A percentile compares a stretch with the other conserved stretches of the same genome.
Conservation (phyloP, 1,284 basidiomycete species). For the Ganoderma lingzhi region DNA sequence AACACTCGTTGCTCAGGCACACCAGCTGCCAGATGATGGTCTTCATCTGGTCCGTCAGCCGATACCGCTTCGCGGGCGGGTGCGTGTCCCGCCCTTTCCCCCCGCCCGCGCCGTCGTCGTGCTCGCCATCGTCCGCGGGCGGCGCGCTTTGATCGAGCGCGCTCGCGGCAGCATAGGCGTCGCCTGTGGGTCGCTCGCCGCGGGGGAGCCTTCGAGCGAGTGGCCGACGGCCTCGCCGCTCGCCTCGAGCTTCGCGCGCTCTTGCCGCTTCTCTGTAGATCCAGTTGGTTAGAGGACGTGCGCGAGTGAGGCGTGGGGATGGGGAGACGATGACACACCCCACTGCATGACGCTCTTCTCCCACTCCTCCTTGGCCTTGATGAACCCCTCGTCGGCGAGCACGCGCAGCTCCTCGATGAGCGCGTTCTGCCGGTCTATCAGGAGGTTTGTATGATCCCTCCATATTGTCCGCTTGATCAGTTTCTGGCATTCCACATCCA, state of each 20-base stretch:
- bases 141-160: slow-evolving; percentile 25
- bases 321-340: slow-evolving; percentile 56
- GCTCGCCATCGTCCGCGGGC: slow-evolving; percentile 38
- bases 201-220: slow-evolving; percentile 49
- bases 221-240: slow-evolving; percentile 37
- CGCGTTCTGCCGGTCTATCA: slow-evolving; percentile 69
- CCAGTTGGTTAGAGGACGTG: neutral
- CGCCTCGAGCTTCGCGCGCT: slow-evolving; percentile 49
- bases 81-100: slow-evolving; percentile 52
- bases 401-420: slow-evolving; percentile 65
- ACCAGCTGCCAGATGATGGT: slow-evolving; percentile 80
- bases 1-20: slow-evolving; percentile 80
- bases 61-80: slow-evolving; percentile 74
- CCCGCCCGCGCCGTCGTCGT: slow-evolving; percentile 40
- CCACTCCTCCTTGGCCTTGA: slow-evolving; percentile 77
- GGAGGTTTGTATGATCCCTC: slow-evolving; percentile 67
- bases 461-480: slow-evolving; percentile 84
- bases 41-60: slow-evolving; percentile 81
- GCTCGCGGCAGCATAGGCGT: slow-evolving; percentile 34
- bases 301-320: slow-evolving; percentile 4
- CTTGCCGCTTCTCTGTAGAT: slow-evolving; percentile 65
- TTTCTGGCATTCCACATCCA: slow-evolving; percentile 58
- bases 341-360: slow-evolving; percentile 69
- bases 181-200: slow-evolving; percentile 35
- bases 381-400: slow-evolving; percentile 69